Evolutionary conservation across 2,329 filamentous ascomycete genomes (phyloP), one percentile per base, ranked within the genome.

Genomic region (Fusarium marasasianum): DNA sequence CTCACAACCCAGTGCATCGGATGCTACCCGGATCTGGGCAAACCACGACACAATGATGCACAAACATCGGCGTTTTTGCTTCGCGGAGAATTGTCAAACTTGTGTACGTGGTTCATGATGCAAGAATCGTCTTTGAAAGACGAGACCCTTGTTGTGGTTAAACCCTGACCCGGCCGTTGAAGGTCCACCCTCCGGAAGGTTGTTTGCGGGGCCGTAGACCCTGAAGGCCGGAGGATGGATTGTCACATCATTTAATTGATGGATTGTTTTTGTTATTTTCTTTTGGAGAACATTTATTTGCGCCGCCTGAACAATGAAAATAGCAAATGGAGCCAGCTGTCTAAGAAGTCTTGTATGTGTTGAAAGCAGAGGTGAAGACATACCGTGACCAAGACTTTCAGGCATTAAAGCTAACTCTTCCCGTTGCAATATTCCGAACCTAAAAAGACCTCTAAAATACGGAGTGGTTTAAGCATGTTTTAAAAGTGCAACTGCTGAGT

Each of bases 171-270:
- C 59, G 62, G 72, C 51, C 55, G 71, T 74, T 74, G 15, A 7
- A 60, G 72, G 59, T 54, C 72, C 72, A 74, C 65, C 47, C 45
- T 54, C 44, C 63, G 72, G 63, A 59, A 37, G 35, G n/a, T 44
- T 59, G 41, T 57, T 61, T 74, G 68, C 68, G 71, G 72, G 71
- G 68, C 72, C 51, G 71, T 59, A 74, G 72, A 72, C 63, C 67
- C 67, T 62, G 51, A 66, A 29, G 24, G 26, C 55, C 50, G 54
- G 62, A 55, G 35, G n/a, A 55, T 48, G 66, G 29, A 63, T 44
- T 41, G 41, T 56, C 71, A 64, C 31, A 51, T 61, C 67, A 64
- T 71, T 47, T 4, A n/a, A 33, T 15, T 11, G 17, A 40, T 20
- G n/a, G 31, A 26, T 15, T 10, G 9, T 7, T 41, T 18, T 3